Evolutionary conservation across 169 alveolate species (phyloP), one percentile per base, ranked within the genome.

Genomic region (Plasmodium yoelii): DNA sequence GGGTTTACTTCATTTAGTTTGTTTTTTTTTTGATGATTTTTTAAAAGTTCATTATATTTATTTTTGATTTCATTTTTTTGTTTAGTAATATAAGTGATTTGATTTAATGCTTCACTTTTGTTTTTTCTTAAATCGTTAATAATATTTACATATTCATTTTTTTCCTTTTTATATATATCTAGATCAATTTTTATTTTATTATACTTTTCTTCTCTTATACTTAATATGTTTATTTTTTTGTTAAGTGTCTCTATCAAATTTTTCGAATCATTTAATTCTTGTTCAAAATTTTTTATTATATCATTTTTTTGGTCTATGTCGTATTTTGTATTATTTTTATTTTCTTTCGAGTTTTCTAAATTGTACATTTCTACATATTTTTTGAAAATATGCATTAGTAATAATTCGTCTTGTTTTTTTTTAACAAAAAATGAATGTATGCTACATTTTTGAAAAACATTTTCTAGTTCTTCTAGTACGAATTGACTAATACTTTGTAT

Each of bases 181-280:
- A 77, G 65, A 13, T 77, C 88, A 6, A 77, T 77, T 13, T 64
- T 46, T 22, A 77, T 64, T 77, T 77, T 77, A 26, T 19, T 77
- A 15, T 34, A 77, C 65, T 77, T 77, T 64, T 77, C 88, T 63
- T 63, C 88, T 59, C 72, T 77, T 26, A 77, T 51, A 26, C 69
- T 77, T 28, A 77, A 69, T 26, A 47, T n/a, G 55, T 53, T 77
- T 5, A 77, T 56, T 12, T 77, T 67, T 49, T 46, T 77, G 15
- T 61, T 64, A 5, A 77, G 60, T 7, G 24, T 47, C 1, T 77
- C 22, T 6, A 77, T 77, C 65, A 22, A 63, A 42, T 22, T 68
- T 42, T 39, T 39, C 7, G 1, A 51, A 19, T 6, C 5, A 46
- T 13, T 19, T n/a, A 61, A 42, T 22, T 77, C 46, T 3, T 63